These are phyloP conservation scores for Trichopus zeylanicus DNA, from an alignment of 116 monocot genomes.

Conservation along the genomic window DNA sequence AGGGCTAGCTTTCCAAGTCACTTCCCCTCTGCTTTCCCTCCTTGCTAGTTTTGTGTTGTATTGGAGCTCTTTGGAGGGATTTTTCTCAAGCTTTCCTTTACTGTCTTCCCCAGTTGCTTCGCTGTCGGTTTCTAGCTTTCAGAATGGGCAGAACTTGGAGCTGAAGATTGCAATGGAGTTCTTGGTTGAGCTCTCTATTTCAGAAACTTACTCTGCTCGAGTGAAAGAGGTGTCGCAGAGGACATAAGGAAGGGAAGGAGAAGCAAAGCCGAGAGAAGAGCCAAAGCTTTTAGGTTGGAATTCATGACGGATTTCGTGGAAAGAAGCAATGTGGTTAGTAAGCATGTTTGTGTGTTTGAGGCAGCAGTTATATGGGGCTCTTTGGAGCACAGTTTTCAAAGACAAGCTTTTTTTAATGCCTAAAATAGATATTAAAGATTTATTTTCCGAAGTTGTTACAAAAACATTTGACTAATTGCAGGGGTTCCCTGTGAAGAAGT, in stretches of 20 bases:
- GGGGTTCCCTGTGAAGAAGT: too few relatives aligned
- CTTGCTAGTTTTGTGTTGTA: conserved; percentile 40
- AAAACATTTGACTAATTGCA: too few relatives aligned
- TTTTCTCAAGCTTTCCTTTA: conserved; percentile 27
- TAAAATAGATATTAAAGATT: too few relatives aligned
- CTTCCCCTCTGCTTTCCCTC: background rate
- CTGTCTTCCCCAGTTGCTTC: conserved; percentile 3
- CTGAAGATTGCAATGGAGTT: conserved; percentile 9
- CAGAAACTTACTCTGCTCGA: background rate
- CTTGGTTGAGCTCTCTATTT: conserved; percentile 8
- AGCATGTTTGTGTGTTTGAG: too few relatives aligned
- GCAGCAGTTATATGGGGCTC: too few relatives aligned
- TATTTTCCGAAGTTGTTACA: too few relatives aligned
- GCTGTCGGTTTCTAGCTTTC: too few relatives aligned
- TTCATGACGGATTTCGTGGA: too few relatives aligned
- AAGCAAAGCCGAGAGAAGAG: background rate
- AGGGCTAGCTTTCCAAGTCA: too few relatives aligned
- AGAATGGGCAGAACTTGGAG: conserved; percentile 7
- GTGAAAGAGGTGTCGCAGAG: conserved; percentile 1
- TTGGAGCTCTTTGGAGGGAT: conserved; percentile 27
- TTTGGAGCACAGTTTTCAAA: too few relatives aligned
- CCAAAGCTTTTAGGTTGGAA: background rate
- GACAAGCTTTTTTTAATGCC: too few relatives aligned
- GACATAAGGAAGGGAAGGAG: conserved; percentile 5
- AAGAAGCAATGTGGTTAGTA: too few relatives aligned